Percentiles rank a stretch among this genome's conserved stretches.
Evolutionary conservation across 2,329 filamentous ascomycete species (phyloP).

Genomic region (Incumbomyces delicatus): DNA sequence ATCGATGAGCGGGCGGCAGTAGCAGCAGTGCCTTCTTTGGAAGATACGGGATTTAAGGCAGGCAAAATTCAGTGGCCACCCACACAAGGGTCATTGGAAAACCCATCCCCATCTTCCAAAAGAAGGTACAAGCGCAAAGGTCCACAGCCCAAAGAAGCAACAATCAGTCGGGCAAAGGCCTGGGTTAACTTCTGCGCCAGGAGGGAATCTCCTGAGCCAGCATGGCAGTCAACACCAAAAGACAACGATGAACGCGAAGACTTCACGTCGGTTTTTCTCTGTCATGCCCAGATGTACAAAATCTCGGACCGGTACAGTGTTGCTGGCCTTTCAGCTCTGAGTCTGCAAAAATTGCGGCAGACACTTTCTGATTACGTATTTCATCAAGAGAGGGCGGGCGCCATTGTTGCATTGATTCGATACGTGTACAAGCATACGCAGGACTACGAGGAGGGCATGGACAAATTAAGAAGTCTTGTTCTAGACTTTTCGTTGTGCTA

Average conservation of each 20-base stretch:
- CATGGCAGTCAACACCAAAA: constrained; percentile 8
- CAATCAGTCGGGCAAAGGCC: neutral
- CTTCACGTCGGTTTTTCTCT: constrained; percentile 29
- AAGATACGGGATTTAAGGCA: too few species aligned
- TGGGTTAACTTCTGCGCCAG: neutral
- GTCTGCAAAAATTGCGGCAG: constrained; percentile 26
- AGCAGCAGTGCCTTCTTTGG: too few species aligned
- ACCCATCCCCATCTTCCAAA: too few species aligned
- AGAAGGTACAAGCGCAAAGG: too few species aligned
- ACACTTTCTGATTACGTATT: constrained; percentile 25
- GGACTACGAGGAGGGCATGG: constrained; percentile 5
- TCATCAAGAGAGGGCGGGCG: constrained; percentile 19
- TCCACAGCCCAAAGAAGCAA: neutral
- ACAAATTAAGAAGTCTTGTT: constrained; percentile 18
- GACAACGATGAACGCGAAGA: constrained; percentile 18
- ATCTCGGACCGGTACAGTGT: constrained; percentile 34
- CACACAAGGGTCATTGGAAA: too few species aligned
- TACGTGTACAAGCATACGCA: constrained; percentile 30
- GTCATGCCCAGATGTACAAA: constrained; percentile 31
- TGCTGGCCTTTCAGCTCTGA: constrained; percentile 23
- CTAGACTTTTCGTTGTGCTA: constrained; percentile 21
- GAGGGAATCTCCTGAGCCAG: neutral
- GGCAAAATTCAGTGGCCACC: too few species aligned
- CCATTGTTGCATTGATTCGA: constrained; percentile 27
- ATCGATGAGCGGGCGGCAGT: too few species aligned